Evolutionary conservation across 345 rosid species (phyloP).

Genomic region (Luvunga scandens): DNA sequence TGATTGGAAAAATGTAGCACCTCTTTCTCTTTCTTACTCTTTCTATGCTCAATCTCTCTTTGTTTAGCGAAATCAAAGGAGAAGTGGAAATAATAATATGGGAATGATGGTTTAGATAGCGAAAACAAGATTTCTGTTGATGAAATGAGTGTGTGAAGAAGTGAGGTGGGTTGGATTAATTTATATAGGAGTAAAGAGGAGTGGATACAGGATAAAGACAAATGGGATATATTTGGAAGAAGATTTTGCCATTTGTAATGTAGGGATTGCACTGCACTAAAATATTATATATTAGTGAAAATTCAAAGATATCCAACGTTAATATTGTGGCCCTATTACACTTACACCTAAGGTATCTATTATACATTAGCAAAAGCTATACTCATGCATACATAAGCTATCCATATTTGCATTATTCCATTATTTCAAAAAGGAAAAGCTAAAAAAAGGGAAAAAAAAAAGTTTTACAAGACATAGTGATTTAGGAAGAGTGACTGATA

Average conservation of each 20-base stretch:
- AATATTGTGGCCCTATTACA: background rate
- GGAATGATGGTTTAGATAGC: background rate
- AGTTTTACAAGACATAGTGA: no score
- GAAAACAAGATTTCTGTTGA: background rate
- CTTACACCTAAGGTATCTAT: background rate
- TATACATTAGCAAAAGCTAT: background rate
- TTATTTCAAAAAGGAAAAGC: no score
- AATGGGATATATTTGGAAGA: background rate
- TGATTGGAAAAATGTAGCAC: background rate
- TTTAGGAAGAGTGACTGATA: no score
- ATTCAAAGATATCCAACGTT: background rate
- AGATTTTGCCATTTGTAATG: background rate
- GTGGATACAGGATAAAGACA: slow-evolving; percentile 5
- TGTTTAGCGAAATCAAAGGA: background rate
- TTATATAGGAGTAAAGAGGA: slow-evolving; percentile 28
- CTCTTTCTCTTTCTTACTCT: background rate
- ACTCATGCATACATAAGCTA: no score
- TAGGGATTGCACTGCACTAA: background rate
- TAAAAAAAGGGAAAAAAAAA: no score
- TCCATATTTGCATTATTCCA: no score
- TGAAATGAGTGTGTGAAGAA: background rate
- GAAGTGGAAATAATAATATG: background rate
- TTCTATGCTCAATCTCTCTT: background rate
- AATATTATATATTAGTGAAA: no score
- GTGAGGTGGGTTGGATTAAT: background rate